A percentile compares a stretch with the other conserved stretches of the same genome.
Conservation (phyloP, 2,329 filamentous ascomycete genomes). For the Penicillium griseofulvum region DNA sequence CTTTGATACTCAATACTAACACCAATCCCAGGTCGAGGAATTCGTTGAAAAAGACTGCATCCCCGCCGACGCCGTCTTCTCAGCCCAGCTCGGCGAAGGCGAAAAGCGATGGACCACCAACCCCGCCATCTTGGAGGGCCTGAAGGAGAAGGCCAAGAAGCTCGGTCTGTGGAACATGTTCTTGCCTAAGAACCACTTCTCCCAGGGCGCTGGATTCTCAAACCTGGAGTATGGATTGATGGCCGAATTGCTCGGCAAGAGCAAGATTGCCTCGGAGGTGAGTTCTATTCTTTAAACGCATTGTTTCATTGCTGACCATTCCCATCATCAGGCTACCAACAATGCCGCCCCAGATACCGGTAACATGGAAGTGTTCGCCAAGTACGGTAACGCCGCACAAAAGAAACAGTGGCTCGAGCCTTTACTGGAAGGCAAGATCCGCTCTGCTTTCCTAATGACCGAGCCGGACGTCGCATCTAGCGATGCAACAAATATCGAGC, state of each 20-base stretch:
- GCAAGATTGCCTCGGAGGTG: conserved; percentile 71
- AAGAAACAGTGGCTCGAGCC: conserved; percentile 81
- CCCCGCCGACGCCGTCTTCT: conserved; percentile 75
- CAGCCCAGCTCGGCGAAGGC: conserved; percentile 75
- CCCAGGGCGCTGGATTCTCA: conserved; percentile 87
- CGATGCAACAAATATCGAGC: conserved; percentile 88
- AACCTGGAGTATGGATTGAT: conserved; percentile 98
- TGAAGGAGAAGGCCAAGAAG: conserved; percentile 78
- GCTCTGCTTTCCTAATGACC: conserved; percentile 91
- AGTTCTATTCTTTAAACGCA: conserved; percentile 9
- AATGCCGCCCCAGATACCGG: conserved; percentile 89
- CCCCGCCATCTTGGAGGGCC: conserved; percentile 78
- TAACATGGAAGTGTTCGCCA: conserved; percentile 93
- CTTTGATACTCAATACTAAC: background rate
- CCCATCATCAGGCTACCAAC: conserved; percentile 64
- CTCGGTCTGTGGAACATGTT: conserved; percentile 99
- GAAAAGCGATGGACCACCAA: conserved; percentile 75
- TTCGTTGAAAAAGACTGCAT: conserved; percentile 97
- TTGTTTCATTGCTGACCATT: background rate
- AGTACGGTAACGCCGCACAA: conserved; percentile 82
- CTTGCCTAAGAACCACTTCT: conserved; percentile 90
- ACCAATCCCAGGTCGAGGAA: conserved; percentile 67
- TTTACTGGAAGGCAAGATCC: conserved; percentile 77
- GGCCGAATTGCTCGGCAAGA: conserved; percentile 93
- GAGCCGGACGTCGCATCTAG: conserved; percentile 85